These are phyloP conservation scores for Verbascum thapsus DNA, from an alignment of 257 asterid genomes.

Conservation along the genomic window DNA sequence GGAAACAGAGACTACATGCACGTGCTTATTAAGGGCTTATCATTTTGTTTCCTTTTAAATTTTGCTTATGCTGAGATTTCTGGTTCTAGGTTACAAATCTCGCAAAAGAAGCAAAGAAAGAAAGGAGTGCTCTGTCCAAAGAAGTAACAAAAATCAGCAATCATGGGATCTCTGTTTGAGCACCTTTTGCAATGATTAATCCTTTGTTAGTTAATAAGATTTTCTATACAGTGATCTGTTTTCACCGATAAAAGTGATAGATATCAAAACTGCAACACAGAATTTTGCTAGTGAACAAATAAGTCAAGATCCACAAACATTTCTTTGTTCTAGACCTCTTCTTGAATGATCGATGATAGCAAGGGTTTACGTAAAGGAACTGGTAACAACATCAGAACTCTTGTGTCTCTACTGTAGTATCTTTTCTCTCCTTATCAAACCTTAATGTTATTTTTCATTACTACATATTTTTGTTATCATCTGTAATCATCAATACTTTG, in stretches of 20 bases:
- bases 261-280: conserved; percentile 18
- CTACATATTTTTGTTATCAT: no score
- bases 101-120: conserved; percentile 72
- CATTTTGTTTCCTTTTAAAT: background rate
- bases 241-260: conserved; percentile 12
- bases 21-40: background rate
- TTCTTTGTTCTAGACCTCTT: background rate
- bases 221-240: background rate
- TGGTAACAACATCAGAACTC: no score
- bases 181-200: conserved; percentile 10
- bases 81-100: conserved; percentile 61
- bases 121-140: conserved; percentile 64
- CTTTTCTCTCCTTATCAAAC: no score
- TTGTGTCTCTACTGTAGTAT: no score
- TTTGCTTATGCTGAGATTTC: conserved; percentile 16
- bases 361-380: background rate
- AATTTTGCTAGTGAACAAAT: background rate
- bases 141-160: conserved; percentile 90
- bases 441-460: no score
- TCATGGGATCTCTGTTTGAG: conserved; percentile 81
- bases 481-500: no score
- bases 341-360: background rate
- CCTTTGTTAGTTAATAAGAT: conserved; percentile 22
- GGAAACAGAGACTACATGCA: conserved; percentile 4
- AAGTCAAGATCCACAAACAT: background rate